Evolutionary conservation across 2,329 filamentous ascomycete species (phyloP), one percentile per base, ranked within the genome.

Genomic region (Claviceps sp.): DNA sequence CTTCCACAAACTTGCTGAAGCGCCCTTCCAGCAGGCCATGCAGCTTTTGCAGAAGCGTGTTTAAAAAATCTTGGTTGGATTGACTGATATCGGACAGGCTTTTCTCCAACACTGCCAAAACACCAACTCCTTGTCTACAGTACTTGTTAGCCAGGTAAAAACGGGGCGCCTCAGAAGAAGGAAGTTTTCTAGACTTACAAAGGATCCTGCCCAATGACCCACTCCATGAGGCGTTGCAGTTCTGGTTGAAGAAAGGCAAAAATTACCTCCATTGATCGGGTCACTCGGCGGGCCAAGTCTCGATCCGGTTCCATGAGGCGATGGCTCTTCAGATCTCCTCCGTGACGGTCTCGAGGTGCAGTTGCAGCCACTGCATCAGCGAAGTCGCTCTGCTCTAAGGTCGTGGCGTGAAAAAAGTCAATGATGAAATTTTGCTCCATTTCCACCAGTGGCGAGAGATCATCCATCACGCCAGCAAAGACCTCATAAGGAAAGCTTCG

Each of bases 381-480:
- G 62, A 96, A 97, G 62, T 96, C 90, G 16, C 79, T 69, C 38
- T 82, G 83, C 60, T 89, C 84, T 29, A 91, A 74, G 2, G 88
- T 94, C n/a, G 85, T 87, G 26, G 93, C 81, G 60, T 97, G 91
- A 76, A 97, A 97, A 66, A 96, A 93, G 59, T 95, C 88, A n/a
- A 95, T 83, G 47, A 96, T 75, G 63, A 97, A 98, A 64, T 96
- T 97, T 65, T 98, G 91, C 68, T 98, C 93, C 65, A 91, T 90
- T 59, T 88, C 83, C 53, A 96, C 82, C 52, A 95, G 76, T 5
- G 85, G 87, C 45, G 90, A 71, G 56, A 93, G 79, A 60, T 96
- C 88, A 52, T 93, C 85, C 55, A 96, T 70, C 13, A 88, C 81
- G 39, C 82, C 83, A 0, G 80, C 76, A 66, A 97, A 95, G 2